Base-by-base conservation (phyloP, 805 yeast species). In the Wickerhamomyces subpelliculosus region DNA sequence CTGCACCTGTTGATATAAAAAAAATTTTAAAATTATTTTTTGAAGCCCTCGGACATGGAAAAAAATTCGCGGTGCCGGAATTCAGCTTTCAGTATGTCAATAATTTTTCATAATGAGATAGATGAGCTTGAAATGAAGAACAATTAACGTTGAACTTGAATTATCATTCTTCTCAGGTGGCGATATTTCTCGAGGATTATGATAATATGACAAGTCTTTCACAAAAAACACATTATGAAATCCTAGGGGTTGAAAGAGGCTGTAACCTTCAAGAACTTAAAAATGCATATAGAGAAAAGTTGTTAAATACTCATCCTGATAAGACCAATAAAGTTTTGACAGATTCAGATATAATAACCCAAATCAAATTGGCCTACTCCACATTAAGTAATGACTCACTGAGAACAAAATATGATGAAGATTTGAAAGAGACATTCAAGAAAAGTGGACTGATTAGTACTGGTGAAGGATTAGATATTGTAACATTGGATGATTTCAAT, bases 221-320 rank as follows among this genome's bases (percentile, higher is more conserved):
- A 1, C 19, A 20, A 22, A 50, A 46, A 42, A 45, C 74, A 0
- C 67, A 74, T 51, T 85, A 84, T 51, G 77, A 73, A 29, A 55
- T 80, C 0, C 66, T 87, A n/a, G 80, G 73, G 0, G 61, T 82
- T 2, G 51, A 57, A 0, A 59, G 65, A 3, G 54, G 58, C 4
- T 70, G 73, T 4, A 42, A 59, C 17, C 42, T 39, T 1, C 47
- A 38, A 0, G 74, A 70, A 12, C 67, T 89, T 21, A 79, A 75
- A 45, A 54, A 55, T 8, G 89, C 94, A 0, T 90, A 89, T 55
- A 73, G 70, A 39, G 62, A 57, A 25, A 71, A 72, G 13, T 67
- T 90, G 7, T 63, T 90, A 2, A 52, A 57, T 4, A 57, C 73
- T 3, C 97, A 90, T 57, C 97, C 97, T 1, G 97, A 90, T 55